Evolutionary conservation across 2,329 filamentous ascomycete genomes (phyloP).

Genomic region (Paraconiothyrium brasiliense): DNA sequence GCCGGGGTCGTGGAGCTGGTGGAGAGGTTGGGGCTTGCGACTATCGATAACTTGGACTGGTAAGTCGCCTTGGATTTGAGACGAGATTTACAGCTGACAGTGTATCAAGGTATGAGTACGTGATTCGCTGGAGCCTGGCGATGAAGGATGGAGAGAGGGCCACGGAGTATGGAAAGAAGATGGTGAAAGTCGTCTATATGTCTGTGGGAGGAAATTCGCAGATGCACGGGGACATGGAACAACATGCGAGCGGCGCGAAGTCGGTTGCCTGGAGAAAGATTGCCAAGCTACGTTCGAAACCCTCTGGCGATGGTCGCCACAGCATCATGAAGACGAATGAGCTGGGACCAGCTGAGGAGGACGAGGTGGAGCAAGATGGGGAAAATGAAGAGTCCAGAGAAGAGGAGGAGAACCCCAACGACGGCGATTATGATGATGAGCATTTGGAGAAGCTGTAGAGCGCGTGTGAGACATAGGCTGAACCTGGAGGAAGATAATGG

Average conservation of each 20-base stretch:
- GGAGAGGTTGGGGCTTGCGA: not conserved
- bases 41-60: not conserved
- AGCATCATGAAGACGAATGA: not conserved
- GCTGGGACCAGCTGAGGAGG: not conserved
- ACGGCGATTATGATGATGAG: not conserved
- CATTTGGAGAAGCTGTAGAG: not conserved
- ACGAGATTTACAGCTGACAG: not conserved
- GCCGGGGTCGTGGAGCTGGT: not conserved
- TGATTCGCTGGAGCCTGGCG: not conserved
- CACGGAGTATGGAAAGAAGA: not conserved
- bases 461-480: not conserved
- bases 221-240: not conserved
- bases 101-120: not conserved
- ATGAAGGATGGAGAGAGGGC: not conserved
- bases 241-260: not conserved
- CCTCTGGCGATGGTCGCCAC: not conserved
- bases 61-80: not conserved
- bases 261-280: not conserved
- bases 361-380: not conserved
- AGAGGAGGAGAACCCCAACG: not conserved
- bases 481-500: not conserved
- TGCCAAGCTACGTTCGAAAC: not conserved
- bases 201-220: not conserved
- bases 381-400: not conserved
- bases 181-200: not conserved